Evolutionary conservation across 345 rosid species (phyloP).

Genomic region (Microcos paniculata): DNA sequence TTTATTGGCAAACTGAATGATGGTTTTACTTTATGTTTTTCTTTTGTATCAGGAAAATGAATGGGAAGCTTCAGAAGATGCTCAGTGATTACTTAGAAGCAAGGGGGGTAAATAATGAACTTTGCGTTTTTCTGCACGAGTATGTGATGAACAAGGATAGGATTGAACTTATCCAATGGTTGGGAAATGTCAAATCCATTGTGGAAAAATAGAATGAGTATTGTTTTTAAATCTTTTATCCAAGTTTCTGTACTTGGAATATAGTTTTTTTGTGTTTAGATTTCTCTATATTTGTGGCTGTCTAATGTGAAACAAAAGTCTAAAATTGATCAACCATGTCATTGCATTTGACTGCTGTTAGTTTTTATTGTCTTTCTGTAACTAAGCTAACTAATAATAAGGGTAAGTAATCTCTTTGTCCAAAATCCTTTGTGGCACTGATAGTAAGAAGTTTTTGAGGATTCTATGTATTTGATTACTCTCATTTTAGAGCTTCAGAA

Average conservation of each 20-base stretch:
- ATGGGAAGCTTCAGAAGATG: constrained; percentile 41
- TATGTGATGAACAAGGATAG: constrained; percentile 75
- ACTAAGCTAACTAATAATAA: not conserved
- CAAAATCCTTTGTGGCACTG: not conserved
- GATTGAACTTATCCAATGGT: constrained; percentile 68
- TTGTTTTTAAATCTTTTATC: not conserved
- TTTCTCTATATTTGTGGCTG: not conserved
- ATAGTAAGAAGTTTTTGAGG: not conserved
- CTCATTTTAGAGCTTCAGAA: not conserved
- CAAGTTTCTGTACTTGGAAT: not conserved
- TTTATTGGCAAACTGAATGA: not conserved
- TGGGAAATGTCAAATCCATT: constrained; percentile 47
- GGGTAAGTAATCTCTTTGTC: not conserved
- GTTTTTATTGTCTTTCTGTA: not conserved
- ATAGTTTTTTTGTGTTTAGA: not conserved
- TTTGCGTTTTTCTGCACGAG: constrained; percentile 65
- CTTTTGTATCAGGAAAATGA: constrained; percentile 47
- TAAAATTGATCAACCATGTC: not conserved
- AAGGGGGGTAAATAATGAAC: constrained; percentile 61
- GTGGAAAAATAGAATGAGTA: constrained; percentile 33
- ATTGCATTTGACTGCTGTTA: not conserved
- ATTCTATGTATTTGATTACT: not conserved
- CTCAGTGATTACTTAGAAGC: constrained; percentile 46
- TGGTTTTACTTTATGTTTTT: not conserved
- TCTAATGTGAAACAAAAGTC: not conserved